Evolutionary conservation across 2,329 filamentous ascomycete genomes (phyloP).

Genomic region (Cercospora sesami): DNA sequence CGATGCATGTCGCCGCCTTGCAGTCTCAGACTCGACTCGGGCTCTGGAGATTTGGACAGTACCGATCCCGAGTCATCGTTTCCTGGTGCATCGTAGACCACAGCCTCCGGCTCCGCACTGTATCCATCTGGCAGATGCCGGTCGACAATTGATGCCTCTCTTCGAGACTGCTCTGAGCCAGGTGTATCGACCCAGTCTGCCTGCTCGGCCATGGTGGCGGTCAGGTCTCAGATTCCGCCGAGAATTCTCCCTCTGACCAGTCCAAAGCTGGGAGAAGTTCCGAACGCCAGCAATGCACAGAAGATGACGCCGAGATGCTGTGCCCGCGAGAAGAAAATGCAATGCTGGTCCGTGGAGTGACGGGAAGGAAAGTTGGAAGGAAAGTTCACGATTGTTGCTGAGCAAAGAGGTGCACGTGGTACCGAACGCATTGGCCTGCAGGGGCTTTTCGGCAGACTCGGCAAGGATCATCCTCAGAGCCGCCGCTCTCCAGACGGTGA

Average conservation of each 20-base stretch:
- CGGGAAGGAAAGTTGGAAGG: conserved; percentile 1
- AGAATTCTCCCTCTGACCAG: background rate
- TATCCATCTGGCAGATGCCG: conserved; percentile 40
- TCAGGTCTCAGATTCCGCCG: background rate
- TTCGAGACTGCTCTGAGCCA: conserved; percentile 23
- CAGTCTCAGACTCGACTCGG: conserved; percentile 67
- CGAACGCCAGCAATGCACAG: background rate
- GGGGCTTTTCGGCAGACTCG: conserved; percentile 3
- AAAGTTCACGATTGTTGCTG: conserved; percentile 1
- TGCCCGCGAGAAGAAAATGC: background rate
- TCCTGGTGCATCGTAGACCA: conserved; percentile 25
- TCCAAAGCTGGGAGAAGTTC: background rate
- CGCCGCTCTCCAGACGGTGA: background rate
- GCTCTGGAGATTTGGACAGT: conserved; percentile 16
- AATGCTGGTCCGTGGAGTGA: background rate
- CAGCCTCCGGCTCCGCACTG: conserved; percentile 35
- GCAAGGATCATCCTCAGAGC: conserved; percentile 1
- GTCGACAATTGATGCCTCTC: conserved; percentile 39
- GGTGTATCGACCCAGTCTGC: conserved; percentile 25
- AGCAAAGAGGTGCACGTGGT: conserved; percentile 2
- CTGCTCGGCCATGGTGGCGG: conserved; percentile 20
- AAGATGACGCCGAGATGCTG: background rate
- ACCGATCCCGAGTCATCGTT: conserved; percentile 13
- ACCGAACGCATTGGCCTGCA: conserved; percentile 6
- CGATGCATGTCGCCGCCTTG: conserved; percentile 78